phyloP scores from a whole-genome alignment of 2,329 filamentous ascomycete species.

The Botryotinia convoluta region DNA sequence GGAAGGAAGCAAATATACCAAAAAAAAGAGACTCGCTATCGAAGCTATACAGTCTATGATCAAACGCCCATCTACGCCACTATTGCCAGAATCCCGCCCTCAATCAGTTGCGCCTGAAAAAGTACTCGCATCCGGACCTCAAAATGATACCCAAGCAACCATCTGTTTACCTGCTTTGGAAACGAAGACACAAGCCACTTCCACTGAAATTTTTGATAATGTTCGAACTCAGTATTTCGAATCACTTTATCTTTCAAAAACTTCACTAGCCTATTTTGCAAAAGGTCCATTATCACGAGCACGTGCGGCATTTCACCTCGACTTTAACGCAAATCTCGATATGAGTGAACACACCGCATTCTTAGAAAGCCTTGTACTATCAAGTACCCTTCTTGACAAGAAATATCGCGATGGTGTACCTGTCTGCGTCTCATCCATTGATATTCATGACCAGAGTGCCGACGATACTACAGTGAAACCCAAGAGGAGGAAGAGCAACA shows the following conservation, averaged over 20 bases:
- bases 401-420: constrained; percentile 75
- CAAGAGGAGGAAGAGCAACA: constrained; percentile 54
- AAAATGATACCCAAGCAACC: constrained; percentile 12
- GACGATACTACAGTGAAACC: constrained; percentile 48
- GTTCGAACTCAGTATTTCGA: constrained; percentile 59
- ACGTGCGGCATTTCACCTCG: constrained; percentile 65
- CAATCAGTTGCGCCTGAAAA: constrained; percentile 17
- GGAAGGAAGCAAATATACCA: constrained; percentile 38
- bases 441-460: constrained; percentile 48
- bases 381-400: constrained; percentile 68
- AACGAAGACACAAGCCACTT: constrained; percentile 36
- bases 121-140: constrained; percentile 13
- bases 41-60: constrained; percentile 62
- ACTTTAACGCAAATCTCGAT: constrained; percentile 58
- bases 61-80: constrained; percentile 42
- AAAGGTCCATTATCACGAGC: constrained; percentile 78
- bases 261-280: constrained; percentile 77
- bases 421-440: constrained; percentile 55
- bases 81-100: constrained; percentile 25
- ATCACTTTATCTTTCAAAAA: constrained; percentile 63
- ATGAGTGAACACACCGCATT: constrained; percentile 65
- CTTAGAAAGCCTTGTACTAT: constrained; percentile 65
- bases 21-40: constrained; percentile 58
- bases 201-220: constrained; percentile 55
- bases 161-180: background rate